Evolutionary conservation across 208 protist genomes (phyloP), one percentile per base, ranked within the genome.

Genomic region (Wallacemonas rigidus): DNA sequence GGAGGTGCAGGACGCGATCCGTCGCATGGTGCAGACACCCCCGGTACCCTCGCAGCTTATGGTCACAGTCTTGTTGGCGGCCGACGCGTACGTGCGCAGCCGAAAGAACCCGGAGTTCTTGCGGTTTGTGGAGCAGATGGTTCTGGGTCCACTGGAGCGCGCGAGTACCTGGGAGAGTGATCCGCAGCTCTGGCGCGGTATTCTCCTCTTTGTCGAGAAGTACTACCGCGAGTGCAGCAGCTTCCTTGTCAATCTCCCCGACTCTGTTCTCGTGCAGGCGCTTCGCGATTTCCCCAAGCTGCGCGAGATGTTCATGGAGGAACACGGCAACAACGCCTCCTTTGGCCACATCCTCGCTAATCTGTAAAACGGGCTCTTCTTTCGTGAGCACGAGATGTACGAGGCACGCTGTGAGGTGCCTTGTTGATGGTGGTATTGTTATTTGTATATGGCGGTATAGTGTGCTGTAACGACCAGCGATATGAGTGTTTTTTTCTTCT

Each of bases 261-360:
- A 95, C 72, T 72, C 82, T 54, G 87, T 95, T 43, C 76, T 92
- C 38, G 84, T 82, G 45, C 73, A 86, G 67, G 87, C 90, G 45
- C 75, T 95, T 57, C 75, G 80, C 7, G 82, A 79, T 43, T 74
- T 77, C 7, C 77, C 81, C 36, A 36, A 68, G 47, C 71, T 95
- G 67, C 72, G 75, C 12, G 83, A 85, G 69, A 67, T 71, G 36
- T 92, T 95, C 68, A 80, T 67, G 62, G 79, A 90, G 61, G 87
- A 92, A 67, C 85, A 92, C 67, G 85, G 85, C 47, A 91, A 91
- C 77, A 92, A 95, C 74, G 90, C 87, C 39, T 82, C 81, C 41
- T 95, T 92, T 75, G 80, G 75, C 6, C 87, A 88, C 63, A 83
- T 95, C 50, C 65, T 95, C 2, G 80, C 77, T 1, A 91, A 74